A percentile compares a stretch with the other conserved stretches of the same genome.
Conservation (phyloP, 2,329 filamentous ascomycete genomes). For the Didymellaceae sp. region DNA sequence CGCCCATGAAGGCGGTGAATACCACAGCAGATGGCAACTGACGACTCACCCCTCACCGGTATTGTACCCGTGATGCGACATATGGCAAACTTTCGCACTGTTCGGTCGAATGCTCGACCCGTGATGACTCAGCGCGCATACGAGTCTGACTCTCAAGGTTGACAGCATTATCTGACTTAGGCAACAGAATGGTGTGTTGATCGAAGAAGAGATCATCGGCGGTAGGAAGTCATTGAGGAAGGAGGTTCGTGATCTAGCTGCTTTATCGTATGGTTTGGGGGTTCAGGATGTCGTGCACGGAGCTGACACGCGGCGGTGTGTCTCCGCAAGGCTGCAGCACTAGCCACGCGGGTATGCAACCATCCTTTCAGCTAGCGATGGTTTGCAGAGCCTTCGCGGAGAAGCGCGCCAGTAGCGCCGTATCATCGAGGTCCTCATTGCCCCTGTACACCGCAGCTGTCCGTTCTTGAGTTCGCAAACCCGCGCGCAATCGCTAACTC, state of each 20-base stretch:
- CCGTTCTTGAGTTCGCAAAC: not conserved
- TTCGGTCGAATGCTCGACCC: too few species aligned
- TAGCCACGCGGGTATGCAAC: slow-evolving; percentile 16
- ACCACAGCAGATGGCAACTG: too few species aligned
- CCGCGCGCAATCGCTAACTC: not conserved
- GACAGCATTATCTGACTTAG: too few species aligned
- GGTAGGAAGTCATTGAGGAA: not conserved
- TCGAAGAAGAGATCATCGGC: too few species aligned
- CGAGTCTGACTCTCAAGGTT: too few species aligned
- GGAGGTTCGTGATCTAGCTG: not conserved
- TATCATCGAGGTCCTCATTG: slow-evolving; percentile 4
- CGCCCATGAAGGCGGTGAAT: too few species aligned
- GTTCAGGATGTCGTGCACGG: not conserved
- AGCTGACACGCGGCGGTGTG: slow-evolving; percentile 12
- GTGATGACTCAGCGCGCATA: too few species aligned
- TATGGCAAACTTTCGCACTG: too few species aligned
- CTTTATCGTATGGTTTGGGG: not conserved
- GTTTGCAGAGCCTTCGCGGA: slow-evolving; percentile 18
- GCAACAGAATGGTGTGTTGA: too few species aligned
- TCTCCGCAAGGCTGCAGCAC: slow-evolving; percentile 17
- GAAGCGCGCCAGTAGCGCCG: slow-evolving; percentile 15
- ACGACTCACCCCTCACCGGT: too few species aligned
- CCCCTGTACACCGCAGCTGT: slow-evolving; percentile 10
- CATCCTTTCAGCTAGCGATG: slow-evolving; percentile 14
- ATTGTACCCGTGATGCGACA: too few species aligned